Conservation (phyloP, 139 green algal species). For the Auxenochlorella pyrenoidosa region DNA sequence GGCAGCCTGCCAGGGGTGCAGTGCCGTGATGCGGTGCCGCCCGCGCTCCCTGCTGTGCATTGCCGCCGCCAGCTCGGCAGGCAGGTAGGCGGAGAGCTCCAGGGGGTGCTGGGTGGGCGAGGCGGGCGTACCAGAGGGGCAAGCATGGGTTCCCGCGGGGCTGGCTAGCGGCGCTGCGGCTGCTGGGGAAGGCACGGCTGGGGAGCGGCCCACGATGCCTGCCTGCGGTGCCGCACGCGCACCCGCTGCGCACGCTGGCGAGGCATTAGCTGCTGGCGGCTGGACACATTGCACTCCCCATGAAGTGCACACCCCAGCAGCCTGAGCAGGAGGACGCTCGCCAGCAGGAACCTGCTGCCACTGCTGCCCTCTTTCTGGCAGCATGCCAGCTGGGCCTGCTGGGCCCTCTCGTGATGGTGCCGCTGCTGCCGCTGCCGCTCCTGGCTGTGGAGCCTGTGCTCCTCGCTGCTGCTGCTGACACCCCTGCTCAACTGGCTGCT, state of each 20-base stretch:
- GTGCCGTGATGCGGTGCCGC: neutral
- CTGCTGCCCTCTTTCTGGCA: neutral
- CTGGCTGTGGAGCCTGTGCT: neutral
- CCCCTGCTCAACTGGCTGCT: too few species aligned
- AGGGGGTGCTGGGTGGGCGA: neutral
- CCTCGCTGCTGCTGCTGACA: too few species aligned
- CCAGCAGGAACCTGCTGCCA: too few species aligned
- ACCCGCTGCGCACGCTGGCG: neutral
- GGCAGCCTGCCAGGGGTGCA: neutral
- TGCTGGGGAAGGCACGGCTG: neutral
- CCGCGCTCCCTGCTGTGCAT: neutral
- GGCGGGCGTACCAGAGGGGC: neutral
- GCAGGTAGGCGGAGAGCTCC: neutral
- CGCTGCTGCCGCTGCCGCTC: neutral
- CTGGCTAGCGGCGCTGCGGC: neutral
- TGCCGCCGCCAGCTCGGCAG: neutral
- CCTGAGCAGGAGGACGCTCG: neutral
- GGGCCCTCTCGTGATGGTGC: neutral
- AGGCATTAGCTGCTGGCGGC: neutral
- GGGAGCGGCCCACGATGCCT: too few species aligned
- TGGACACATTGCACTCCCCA: neutral
- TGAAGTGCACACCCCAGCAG: too few species aligned
- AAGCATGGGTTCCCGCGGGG: neutral
- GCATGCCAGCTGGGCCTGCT: neutral
- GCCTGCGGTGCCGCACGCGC: neutral